These are phyloP conservation scores for Fusarium mundagurra DNA, from an alignment of 2,329 filamentous ascomycete species.

Conservation along the genomic window DNA sequence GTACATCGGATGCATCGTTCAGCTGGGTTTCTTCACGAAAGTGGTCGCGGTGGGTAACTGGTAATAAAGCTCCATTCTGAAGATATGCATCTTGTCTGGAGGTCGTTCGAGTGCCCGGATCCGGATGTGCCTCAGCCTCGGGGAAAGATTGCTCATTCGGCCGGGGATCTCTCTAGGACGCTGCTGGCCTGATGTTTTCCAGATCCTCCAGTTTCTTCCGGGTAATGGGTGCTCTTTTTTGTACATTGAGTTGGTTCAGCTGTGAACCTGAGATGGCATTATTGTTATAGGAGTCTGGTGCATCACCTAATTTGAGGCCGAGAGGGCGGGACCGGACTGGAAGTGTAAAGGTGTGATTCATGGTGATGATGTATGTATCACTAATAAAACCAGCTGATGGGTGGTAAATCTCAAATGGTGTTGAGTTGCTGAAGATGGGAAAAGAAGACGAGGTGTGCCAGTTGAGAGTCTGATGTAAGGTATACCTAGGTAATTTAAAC, in stretches of 20 bases:
- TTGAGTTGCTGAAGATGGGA: background rate
- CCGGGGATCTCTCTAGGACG: constrained; percentile 3
- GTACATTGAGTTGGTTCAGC: background rate
- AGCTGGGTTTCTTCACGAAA: constrained; percentile 19
- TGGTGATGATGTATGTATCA: constrained; percentile 8
- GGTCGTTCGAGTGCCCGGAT: constrained; percentile 18
- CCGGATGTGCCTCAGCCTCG: constrained; percentile 19
- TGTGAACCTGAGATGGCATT: constrained; percentile 5
- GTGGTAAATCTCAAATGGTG: background rate
- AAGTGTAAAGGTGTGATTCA: constrained; percentile 30
- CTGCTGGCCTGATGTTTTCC: constrained; percentile 18
- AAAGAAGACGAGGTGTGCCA: background rate
- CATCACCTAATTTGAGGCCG: background rate
- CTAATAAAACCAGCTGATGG: background rate
- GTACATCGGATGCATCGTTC: constrained; percentile 9
- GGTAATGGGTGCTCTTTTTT: constrained; percentile 2
- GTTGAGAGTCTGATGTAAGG: background rate
- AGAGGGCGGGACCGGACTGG: constrained; percentile 23
- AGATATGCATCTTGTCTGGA: constrained; percentile 17
- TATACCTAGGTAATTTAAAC: background rate
- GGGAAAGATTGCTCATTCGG: background rate
- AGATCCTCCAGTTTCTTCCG: background rate
- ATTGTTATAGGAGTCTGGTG: background rate
- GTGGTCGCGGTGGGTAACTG: background rate
- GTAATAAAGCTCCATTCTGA: constrained; percentile 1